phyloP scores from a whole-genome alignment of 495 filamentous ascomycete genomes.

The Rhypophila decipiens region DNA sequence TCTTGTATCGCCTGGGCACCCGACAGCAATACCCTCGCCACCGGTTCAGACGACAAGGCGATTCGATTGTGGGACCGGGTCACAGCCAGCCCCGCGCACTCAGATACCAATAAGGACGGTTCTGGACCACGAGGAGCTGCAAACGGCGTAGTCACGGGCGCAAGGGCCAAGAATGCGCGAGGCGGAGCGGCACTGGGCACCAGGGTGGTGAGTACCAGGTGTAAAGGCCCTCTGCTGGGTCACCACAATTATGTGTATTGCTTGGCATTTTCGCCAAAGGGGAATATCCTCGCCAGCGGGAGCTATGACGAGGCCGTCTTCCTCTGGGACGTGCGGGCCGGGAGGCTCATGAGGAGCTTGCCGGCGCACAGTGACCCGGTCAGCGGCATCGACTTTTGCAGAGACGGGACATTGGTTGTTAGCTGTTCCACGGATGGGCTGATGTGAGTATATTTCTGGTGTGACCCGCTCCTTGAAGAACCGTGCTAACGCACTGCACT shows the following conservation, averaged over 20 bases:
- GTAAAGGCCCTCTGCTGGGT: constrained; percentile 58
- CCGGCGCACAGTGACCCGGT: constrained; percentile 95
- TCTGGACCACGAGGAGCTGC: too few relatives aligned
- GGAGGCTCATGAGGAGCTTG: constrained; percentile 75
- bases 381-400: constrained; percentile 83
- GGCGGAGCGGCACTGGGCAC: neutral
- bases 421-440: constrained; percentile 86
- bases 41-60: constrained; percentile 91
- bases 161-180: neutral
- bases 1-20: constrained; percentile 88
- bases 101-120: too few relatives aligned
- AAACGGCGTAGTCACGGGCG: neutral
- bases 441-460: constrained; percentile 46
- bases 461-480: neutral
- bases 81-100: constrained; percentile 60
- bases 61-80: constrained; percentile 87
- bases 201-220: constrained; percentile 18
- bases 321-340: constrained; percentile 88
- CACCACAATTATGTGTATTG: constrained; percentile 96
- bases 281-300: constrained; percentile 89
- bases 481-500: constrained; percentile 3
- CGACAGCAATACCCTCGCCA: constrained; percentile 76
- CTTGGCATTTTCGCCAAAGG: constrained; percentile 90
- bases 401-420: constrained; percentile 85
- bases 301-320: constrained; percentile 97